Base-by-base conservation (phyloP, 345 rosid genomes). In the Hypericum perforatum region DNA sequence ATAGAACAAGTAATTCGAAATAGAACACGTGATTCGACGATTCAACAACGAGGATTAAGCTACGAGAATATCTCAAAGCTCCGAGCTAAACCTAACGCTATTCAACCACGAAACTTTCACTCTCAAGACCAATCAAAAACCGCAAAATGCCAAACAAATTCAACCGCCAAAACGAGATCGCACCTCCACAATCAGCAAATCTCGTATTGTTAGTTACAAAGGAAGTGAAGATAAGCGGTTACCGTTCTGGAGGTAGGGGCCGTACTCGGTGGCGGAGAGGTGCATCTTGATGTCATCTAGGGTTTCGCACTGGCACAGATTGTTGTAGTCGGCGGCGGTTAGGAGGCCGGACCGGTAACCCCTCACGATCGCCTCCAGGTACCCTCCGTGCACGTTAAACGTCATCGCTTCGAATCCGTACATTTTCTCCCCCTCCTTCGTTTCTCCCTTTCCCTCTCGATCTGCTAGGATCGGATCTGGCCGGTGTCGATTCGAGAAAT, bases 251-350 rank as follows among this genome's bases (percentile, higher is more conserved):
- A 92, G 97, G 45, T 88, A 92, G 41, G 97, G 79, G 10, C 95
- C 94, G 74, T 92, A 88, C 72, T 88, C 95, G 70, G 97, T 88
- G 53, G 98, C 94, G 54, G 98, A 88, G 68, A 92, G 98, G 61
- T 88, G 98, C 98, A 92, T 92, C 82, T 92, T 92, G 78, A 92
- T 75, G 76, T 92, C 99, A 11, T 92, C 99, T 2, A 92, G 87
- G 60, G 95, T 73, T 40, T 92, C 99, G 57, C 99, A 92, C 74
- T 92, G 99, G 73, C 97, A 89, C 11, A 92, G 73, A 65, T 92
- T 92, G 81, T 92, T 92, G 79, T 88, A 92, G 74, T 88, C 95
- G 11, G 95, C 74, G 57, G 94, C 90, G 51, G 94, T 85, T 53
- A 92, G 78, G 49, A 92, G 95, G 8, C 95, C 88, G 13, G 98